Evolutionary conservation across 176 grass and related monocot species (phyloP).

Genomic region (Phoenix roebelenii): DNA sequence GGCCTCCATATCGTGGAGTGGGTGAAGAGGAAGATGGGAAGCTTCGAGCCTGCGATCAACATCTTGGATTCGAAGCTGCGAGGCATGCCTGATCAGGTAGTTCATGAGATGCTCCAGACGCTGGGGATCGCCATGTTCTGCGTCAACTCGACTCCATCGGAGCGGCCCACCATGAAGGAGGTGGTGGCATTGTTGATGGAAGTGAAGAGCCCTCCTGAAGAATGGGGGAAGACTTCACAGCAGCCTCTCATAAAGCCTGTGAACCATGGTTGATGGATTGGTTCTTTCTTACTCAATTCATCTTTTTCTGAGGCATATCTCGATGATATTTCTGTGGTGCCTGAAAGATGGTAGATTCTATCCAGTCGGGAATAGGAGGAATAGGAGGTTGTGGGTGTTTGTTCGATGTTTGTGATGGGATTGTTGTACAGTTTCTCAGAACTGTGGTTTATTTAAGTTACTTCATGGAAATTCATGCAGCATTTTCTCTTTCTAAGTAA

Average conservation of each 20-base stretch:
- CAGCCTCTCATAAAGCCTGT: conserved; percentile 65
- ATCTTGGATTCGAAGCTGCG: conserved; percentile 69
- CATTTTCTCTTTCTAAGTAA: not conserved
- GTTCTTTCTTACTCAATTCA: not conserved
- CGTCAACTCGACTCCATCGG: conserved; percentile 59
- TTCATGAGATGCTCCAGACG: conserved; percentile 94
- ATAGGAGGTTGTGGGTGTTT: no score
- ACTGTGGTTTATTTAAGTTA: not conserved
- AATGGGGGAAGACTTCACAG: conserved; percentile 86
- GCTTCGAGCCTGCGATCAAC: conserved; percentile 62
- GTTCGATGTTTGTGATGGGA: no score
- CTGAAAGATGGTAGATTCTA: no score
- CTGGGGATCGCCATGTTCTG: conserved; percentile 86
- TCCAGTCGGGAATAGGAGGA: no score
- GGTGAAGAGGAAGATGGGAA: conserved; percentile 93
- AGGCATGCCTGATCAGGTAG: conserved; percentile 72
- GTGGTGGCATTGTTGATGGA: conserved; percentile 91
- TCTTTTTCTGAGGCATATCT: no score
- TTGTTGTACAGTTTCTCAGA: conserved; percentile 1
- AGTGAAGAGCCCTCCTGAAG: conserved; percentile 84
- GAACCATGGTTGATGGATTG: conserved; percentile 10
- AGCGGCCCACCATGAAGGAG: conserved; percentile 96
- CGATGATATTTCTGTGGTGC: no score
- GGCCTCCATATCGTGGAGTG: conserved; percentile 94
- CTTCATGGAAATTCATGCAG: not conserved